Evolutionary conservation across 495 filamentous ascomycete species (phyloP).

Genomic region (Penicillium mononematosum): DNA sequence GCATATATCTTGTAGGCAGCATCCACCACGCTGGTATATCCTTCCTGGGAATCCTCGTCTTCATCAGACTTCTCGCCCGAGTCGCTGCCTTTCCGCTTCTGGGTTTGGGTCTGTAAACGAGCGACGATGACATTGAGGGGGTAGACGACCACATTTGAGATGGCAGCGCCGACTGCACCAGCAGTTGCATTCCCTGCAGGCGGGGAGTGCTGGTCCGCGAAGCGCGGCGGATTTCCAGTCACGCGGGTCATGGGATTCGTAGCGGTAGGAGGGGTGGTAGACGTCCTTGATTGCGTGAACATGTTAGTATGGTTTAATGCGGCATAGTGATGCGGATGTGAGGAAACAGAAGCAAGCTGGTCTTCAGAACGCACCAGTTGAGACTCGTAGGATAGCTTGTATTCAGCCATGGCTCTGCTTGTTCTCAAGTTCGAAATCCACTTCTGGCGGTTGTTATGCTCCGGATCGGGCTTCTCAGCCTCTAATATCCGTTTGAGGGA

Average conservation of each 20-base stretch:
- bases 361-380: slow-evolving; percentile 25
- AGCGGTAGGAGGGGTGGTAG: slow-evolving; percentile 51
- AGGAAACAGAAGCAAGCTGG: not conserved
- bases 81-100: slow-evolving; percentile 52
- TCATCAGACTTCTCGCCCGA: slow-evolving; percentile 28
- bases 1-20: slow-evolving; percentile 71
- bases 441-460: not conserved
- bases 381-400: slow-evolving; percentile 34
- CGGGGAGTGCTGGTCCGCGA: slow-evolving; percentile 62
- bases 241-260: slow-evolving; percentile 37
- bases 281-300: slow-evolving; percentile 40
- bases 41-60: slow-evolving; percentile 42
- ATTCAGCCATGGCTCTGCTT: slow-evolving; percentile 29
- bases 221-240: slow-evolving; percentile 40
- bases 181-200: slow-evolving; percentile 85
- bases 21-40: slow-evolving; percentile 62
- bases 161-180: slow-evolving; percentile 73
- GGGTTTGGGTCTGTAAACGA: slow-evolving; percentile 82
- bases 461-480: not conserved
- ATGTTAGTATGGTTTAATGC: slow-evolving; percentile 6
- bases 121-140: slow-evolving; percentile 85
- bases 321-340: not conserved
- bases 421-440: not conserved
- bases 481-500: not conserved
- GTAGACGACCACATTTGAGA: slow-evolving; percentile 78